Conservation (phyloP, 371 early-diverging fungal genomes). For the Globomyces sp. region DNA sequence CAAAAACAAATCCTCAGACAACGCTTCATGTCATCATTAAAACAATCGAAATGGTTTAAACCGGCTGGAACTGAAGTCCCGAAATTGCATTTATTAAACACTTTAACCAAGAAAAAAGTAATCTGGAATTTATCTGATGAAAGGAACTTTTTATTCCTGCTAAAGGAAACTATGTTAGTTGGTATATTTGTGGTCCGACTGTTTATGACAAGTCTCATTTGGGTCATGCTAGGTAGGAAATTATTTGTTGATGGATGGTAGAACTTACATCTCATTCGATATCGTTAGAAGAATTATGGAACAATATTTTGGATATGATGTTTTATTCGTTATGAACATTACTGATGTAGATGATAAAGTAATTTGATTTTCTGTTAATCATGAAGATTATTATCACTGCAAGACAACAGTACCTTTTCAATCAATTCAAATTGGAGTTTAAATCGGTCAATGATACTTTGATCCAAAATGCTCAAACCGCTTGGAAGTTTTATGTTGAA, state of each 20-base stretch:
- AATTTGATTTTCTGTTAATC: slow-evolving; percentile 8
- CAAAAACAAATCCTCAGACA: neutral
- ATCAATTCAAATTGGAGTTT: slow-evolving; percentile 42
- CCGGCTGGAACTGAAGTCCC: slow-evolving; percentile 15
- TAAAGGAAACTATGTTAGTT: slow-evolving; percentile 76
- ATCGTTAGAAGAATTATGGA: slow-evolving; percentile 93
- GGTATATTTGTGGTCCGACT: slow-evolving; percentile 99
- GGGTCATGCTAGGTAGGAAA: slow-evolving; percentile 84
- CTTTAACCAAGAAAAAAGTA: slow-evolving; percentile 64
- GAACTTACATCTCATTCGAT: slow-evolving; percentile 96
- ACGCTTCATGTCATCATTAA: neutral
- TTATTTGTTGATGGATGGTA: slow-evolving; percentile 16
- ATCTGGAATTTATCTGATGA: too few relatives aligned
- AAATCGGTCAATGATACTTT: slow-evolving; percentile 26
- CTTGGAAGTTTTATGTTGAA: slow-evolving; percentile 62
- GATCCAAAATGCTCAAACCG: slow-evolving; percentile 52
- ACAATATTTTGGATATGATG: slow-evolving; percentile 96
- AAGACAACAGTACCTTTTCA: slow-evolving; percentile 81
- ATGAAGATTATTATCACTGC: slow-evolving; percentile 86
- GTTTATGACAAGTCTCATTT: slow-evolving; percentile 99
- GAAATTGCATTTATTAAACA: slow-evolving; percentile 65
- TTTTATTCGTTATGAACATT: slow-evolving; percentile 97
- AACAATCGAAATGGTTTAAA: slow-evolving; percentile 18
- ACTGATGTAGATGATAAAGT: slow-evolving; percentile 99
- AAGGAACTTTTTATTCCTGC: slow-evolving; percentile 82